Evolutionary conservation across 352 stramenopile species (phyloP), one percentile per base, ranked within the genome.

Genomic region (Globisporangium alternatum): DNA sequence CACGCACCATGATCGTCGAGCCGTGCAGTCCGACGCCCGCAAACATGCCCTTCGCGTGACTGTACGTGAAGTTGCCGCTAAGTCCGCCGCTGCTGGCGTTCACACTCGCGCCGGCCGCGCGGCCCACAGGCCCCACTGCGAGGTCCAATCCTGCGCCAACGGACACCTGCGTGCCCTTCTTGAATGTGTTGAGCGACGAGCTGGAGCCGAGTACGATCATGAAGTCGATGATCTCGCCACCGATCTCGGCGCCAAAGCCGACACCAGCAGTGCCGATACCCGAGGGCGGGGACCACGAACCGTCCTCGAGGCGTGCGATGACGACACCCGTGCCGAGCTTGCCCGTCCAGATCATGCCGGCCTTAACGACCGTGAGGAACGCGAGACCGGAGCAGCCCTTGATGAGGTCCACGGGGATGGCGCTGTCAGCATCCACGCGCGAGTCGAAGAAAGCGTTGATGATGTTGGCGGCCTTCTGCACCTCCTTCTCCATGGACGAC

Each of bases 401-500:
- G 58, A 96, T 87, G 60, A 96, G 72, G 67, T 95, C 86, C 55
- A 80, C 83, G 9, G 88, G 88, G 59, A 96, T 90, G 25, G 88
- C 57, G 53, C 75, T 82, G 75, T 96, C 87, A 41, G 83, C 83
- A 51, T 83, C 74, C 1, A 94, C 49, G 2, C 75, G 84, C 48
- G 85, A 92, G 71, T 76, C 69, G 69, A 96, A 94, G 68, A 92
- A 96, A 31, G 82, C 83, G 65, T 94, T 83, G 67, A 96, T 67
- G 64, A 96, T 96, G 62, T 80, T 89, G 41, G 85, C 76, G 31
- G 83, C 85, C 68, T 96, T 96, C 54, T 74, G 64, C 55, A 94
- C 66, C 74, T 96, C 87, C 75, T 94, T 94, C 65, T 93, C 85
- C 87, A 96, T 96, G 15, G 77, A 89, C 39, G 87, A 94, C 73